Evolutionary conservation across 495 filamentous ascomycete species (phyloP), one percentile per base, ranked within the genome.

Genomic region (Xylaria sp.): DNA sequence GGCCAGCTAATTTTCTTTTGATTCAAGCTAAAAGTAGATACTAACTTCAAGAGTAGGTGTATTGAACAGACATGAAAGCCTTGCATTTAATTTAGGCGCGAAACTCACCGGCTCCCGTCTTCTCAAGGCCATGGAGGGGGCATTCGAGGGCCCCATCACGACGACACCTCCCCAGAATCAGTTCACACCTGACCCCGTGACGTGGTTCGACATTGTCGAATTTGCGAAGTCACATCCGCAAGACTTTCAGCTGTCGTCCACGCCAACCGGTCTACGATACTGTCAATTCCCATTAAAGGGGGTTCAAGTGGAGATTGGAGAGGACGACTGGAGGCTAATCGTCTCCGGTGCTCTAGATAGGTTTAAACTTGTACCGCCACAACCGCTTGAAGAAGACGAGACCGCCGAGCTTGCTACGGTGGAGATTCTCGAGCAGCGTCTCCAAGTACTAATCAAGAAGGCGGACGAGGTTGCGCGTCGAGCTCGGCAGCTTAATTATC

Each of bases 251-350:
- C 82, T 95, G 69, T 88, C 89, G 63, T 89, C 93, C 68, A 85
- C 86, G 61, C 85, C 87, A 53, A 90, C 91, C 73, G 75, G 78
- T 21, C 81, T 87, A 69, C 88, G 89, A 26, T 89, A 90, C 41
- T 95, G 93, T 72, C 93, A 92, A 69, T 95, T 96, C 79, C 88
- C 91, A 71, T 89, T 93, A 59, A 93, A 93, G 74, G 91, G 93
- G 72, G 88, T 90, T 73, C 87, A 91, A 31, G 92, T 96, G 43
- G 93, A 97, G 80, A 95, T 97, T 71, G 90, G 89, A 44, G 93
- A 96, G 79, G 93, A 95, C 77, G 93, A 97, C 77, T 96, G 90
- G 82, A 85, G 93, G 46, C 81, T 97, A 67, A 93, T 97, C 75
- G 85, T 87, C 31, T 94, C 91, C 19, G 93, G 93, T 37, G 91